Evolutionary conservation across 768 basidiomycete genomes (phyloP).

Genomic region (Clitopilus passeckerianus): DNA sequence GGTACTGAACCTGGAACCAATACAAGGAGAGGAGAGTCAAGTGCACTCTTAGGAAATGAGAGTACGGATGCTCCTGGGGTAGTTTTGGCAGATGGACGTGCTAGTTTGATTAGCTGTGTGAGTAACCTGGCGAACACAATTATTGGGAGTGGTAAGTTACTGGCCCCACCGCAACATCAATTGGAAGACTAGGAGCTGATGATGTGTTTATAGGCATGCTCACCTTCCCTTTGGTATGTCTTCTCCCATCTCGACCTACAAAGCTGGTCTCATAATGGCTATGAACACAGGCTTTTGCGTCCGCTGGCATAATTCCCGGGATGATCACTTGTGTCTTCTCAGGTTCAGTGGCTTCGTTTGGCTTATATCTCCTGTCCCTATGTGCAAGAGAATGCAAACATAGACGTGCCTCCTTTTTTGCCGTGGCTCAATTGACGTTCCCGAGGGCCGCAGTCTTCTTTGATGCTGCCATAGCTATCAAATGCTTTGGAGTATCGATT

Average conservation of each 20-base stretch:
- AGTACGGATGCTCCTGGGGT: conserved; percentile 13
- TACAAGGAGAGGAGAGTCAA: conserved; percentile 39
- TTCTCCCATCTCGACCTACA: background rate
- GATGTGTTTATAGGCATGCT: conserved; percentile 61
- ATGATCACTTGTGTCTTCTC: conserved; percentile 84
- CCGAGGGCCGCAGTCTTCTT: conserved; percentile 86
- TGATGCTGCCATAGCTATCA: conserved; percentile 90
- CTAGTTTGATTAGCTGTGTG: conserved; percentile 61
- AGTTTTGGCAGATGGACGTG: conserved; percentile 54
- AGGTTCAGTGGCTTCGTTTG: conserved; percentile 72
- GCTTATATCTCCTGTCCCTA: conserved; percentile 81
- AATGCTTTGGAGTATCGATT: conserved; percentile 95
- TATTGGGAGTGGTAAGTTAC: conserved; percentile 75
- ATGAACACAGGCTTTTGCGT: conserved; percentile 74
- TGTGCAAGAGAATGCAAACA: conserved; percentile 77
- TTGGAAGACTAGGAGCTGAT: background rate
- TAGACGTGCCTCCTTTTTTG: conserved; percentile 78
- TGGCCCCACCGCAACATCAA: conserved; percentile 1
- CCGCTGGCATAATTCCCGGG: conserved; percentile 86
- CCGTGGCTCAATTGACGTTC: conserved; percentile 81
- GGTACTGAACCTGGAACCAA: conserved; percentile 22
- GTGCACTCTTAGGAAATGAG: conserved; percentile 54
- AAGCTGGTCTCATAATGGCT: conserved; percentile 3
- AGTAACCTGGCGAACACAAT: conserved; percentile 88
- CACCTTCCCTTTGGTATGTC: conserved; percentile 73